A percentile compares a stretch with the other conserved stretches of the same genome.
These are phyloP conservation scores for Staphylotrichum longicolle DNA, from an alignment of 495 filamentous ascomycete genomes.

Conservation along the genomic window DNA sequence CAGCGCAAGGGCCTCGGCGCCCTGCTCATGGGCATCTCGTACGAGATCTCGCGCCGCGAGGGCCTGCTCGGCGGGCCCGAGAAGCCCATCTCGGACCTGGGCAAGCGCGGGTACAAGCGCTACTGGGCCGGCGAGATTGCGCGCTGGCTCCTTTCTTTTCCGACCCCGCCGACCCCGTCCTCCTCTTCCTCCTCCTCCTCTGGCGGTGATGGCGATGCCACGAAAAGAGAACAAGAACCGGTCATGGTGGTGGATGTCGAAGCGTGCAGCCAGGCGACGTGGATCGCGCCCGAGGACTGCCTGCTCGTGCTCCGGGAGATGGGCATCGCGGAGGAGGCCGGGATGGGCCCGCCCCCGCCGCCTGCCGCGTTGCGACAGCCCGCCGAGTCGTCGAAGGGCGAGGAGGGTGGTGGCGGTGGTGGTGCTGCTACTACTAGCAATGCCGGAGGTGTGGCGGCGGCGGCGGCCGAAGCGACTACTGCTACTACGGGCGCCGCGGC, in stretches of 20 bases:
- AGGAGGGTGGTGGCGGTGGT: no score
- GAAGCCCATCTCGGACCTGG: conserved; percentile 83
- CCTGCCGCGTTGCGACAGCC: background rate
- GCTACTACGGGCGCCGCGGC: background rate
- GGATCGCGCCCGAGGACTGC: conserved; percentile 79
- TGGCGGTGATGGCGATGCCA: background rate
- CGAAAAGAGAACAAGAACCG: conserved; percentile 2
- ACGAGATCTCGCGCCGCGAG: conserved; percentile 85
- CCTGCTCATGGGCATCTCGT: conserved; percentile 87
- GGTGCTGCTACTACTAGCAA: background rate
- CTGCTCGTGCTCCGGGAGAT: conserved; percentile 74
- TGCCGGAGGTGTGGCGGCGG: conserved; percentile 19
- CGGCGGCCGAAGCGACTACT: background rate
- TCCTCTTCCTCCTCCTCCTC: background rate
- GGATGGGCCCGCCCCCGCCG: conserved; percentile 40
- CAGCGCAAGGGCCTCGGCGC: conserved; percentile 85
- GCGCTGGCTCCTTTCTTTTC: conserved; percentile 48
- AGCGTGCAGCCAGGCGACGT: conserved; percentile 58
- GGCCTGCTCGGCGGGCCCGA: conserved; percentile 87
- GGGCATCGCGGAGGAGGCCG: conserved; percentile 65
- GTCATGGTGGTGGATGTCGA: conserved; percentile 41
- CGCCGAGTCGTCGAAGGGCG: no score
- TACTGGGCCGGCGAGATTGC: conserved; percentile 84
- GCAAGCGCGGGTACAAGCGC: conserved; percentile 71
- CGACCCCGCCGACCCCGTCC: conserved; percentile 40